Evolutionary conservation across 345 rosid species (phyloP), one percentile per base, ranked within the genome.

Genomic region (Gossypium bickii): DNA sequence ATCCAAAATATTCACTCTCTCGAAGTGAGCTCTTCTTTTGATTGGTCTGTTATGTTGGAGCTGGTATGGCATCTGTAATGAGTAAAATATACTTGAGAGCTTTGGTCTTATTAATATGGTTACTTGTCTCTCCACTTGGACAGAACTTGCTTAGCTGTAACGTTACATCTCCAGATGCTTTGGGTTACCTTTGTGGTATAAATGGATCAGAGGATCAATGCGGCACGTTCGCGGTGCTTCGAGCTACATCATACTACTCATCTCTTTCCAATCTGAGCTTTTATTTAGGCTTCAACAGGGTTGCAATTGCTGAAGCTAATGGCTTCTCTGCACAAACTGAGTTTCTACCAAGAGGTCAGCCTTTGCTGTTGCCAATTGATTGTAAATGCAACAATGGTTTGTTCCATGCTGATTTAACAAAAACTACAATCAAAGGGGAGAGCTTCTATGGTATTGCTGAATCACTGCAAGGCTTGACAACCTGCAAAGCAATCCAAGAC

Each of bases 401-500:
- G 78, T 93, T 84, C 67, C 85, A 86, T 80, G 93, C 98, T 44
- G 78, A 72, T 70, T 59, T 89, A 48, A 76, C 75, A 4, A 88
- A 83, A 75, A 84, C 85, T 16, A 78, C 86, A n/a, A 56, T 79
- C 38, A 79, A 81, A 73, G 92, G 97, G 16, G 94, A 89, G 83
- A 88, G 84, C 60, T 87, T 93, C 77, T 72, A 75, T 68, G 74
- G 85, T 76, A 84, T 93, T 71, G 79, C 92, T 22, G 85, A 83
- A 49, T 86, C 97, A 3, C 78, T 91, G 4, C 86, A 86, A 74
- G 97, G 97, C 73, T 82, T 93, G 76, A 91, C 93, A 44, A 80
- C 90, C 38, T 91, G 92, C 83, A 80, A 79, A 63, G 91, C 91
- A 9, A 83, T 91, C 60, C 71, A 80, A 64, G 86, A 83, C 49